Conservation (phyloP, 768 basidiomycete species). For the Auriscalpium vulgare region DNA sequence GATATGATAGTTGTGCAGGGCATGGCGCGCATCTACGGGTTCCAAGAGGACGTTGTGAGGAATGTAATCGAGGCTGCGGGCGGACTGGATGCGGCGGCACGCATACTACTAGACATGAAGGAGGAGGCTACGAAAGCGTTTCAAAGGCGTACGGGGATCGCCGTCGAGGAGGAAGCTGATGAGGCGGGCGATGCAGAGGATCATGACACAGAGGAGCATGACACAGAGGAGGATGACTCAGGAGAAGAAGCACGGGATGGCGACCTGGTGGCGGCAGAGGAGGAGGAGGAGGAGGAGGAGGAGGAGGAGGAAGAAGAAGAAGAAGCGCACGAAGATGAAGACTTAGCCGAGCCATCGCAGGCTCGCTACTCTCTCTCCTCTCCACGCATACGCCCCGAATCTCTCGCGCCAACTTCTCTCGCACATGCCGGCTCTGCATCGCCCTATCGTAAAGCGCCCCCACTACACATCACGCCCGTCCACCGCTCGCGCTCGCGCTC, state of each 20-base stretch:
- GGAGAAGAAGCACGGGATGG: neutral
- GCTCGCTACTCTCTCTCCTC: slow-evolving; percentile 3
- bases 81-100: slow-evolving; percentile 29
- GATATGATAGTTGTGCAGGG: slow-evolving; percentile 21
- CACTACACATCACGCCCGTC: slow-evolving; percentile 7
- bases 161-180: neutral
- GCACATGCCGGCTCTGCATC: neutral
- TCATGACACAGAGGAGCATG: neutral
- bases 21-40: slow-evolving; percentile 41
- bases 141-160: neutral
- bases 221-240: neutral
- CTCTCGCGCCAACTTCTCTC: neutral
- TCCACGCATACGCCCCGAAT: neutral
- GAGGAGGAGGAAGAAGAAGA: neutral
- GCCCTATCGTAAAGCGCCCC: neutral
- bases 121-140: slow-evolving; percentile 5
- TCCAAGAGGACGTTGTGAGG: slow-evolving; percentile 32
- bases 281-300: neutral
- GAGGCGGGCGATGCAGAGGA: neutral
- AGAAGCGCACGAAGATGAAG: neutral
- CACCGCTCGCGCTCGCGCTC: neutral
- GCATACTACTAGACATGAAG: slow-evolving; percentile 18
- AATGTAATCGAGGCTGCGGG: slow-evolving; percentile 27
- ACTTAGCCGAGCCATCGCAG: neutral
- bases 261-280: neutral